phyloP scores from a whole-genome alignment of 768 basidiomycete genomes.

The Galerina marginata region DNA sequence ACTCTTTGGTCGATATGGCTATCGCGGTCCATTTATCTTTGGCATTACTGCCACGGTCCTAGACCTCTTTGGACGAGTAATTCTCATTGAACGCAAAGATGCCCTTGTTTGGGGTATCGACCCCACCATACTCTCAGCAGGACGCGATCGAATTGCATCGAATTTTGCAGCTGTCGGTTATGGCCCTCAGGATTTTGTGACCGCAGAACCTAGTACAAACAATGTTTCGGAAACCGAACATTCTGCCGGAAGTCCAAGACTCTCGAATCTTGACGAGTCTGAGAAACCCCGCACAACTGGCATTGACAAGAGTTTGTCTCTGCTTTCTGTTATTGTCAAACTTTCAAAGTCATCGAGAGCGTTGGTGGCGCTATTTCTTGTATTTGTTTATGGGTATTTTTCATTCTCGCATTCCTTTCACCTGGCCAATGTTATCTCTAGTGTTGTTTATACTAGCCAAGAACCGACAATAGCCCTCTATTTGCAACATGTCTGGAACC shows the following conservation, averaged over 20 bases:
- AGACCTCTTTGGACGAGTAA: conserved; percentile 59
- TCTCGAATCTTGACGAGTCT: background rate
- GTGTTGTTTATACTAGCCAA: conserved; percentile 51
- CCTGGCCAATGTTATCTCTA: conserved; percentile 24
- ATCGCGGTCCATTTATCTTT: conserved; percentile 64
- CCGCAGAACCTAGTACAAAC: background rate
- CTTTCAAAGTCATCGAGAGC: conserved; percentile 56
- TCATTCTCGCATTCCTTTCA: conserved; percentile 15
- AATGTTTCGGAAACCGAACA: too few species aligned
- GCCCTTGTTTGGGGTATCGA: conserved; percentile 55
- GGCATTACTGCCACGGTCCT: conserved; percentile 48
- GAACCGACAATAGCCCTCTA: conserved; percentile 66
- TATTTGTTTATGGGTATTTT: conserved; percentile 59
- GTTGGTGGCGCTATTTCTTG: conserved; percentile 46
- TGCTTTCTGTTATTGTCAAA: conserved; percentile 45
- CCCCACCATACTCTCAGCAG: conserved; percentile 29
- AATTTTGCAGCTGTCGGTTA: background rate
- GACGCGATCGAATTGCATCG: background rate
- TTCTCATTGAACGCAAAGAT: conserved; percentile 61
- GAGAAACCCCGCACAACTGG: too few species aligned
- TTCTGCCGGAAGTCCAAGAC: background rate
- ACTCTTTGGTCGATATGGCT: conserved; percentile 60
- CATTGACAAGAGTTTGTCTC: conserved; percentile 33
- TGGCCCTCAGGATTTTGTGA: background rate
- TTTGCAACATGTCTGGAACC: conserved; percentile 53